These are phyloP conservation scores for Furcasterigmium furcatum DNA, from an alignment of 2,329 filamentous ascomycete genomes.

Conservation along the genomic window DNA sequence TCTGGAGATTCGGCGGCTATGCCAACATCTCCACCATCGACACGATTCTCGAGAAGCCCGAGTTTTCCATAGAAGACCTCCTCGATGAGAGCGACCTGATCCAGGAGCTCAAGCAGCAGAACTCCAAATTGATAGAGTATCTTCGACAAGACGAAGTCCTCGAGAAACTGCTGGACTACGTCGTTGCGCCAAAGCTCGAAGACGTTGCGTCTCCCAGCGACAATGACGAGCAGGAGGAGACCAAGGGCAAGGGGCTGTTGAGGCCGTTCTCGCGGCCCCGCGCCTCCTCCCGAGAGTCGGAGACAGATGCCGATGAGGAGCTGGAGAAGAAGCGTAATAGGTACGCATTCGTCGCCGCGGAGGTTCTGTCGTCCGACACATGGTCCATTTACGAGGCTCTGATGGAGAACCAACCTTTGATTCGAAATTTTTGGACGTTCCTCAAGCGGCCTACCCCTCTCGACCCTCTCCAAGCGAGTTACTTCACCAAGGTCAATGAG, in stretches of 20 bases:
- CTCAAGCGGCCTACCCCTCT: slow-evolving; percentile 79
- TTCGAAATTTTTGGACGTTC: slow-evolving; percentile 90
- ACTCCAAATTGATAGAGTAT: slow-evolving; percentile 95
- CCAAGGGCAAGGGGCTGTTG: slow-evolving; percentile 38
- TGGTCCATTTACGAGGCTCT: slow-evolving; percentile 95
- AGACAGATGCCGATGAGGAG: slow-evolving; percentile 56
- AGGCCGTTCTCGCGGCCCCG: slow-evolving; percentile 48
- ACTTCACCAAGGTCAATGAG: slow-evolving; percentile 99
- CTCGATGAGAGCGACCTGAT: slow-evolving; percentile 95
- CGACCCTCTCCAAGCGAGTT: slow-evolving; percentile 90
- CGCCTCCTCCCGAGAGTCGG: slow-evolving; percentile 49
- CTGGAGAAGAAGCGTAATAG: slow-evolving; percentile 88
- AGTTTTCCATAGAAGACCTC: slow-evolving; percentile 92
- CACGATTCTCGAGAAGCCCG: slow-evolving; percentile 92
- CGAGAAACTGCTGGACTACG: slow-evolving; percentile 84
- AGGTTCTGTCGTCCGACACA: slow-evolving; percentile 91
- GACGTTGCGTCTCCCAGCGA: slow-evolving; percentile 48
- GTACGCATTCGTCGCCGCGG: slow-evolving; percentile 89
- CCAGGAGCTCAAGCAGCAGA: slow-evolving; percentile 97
- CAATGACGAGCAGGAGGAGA: slow-evolving; percentile 44
- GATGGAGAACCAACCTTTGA: slow-evolving; percentile 74
- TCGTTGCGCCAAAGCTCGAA: slow-evolving; percentile 73
- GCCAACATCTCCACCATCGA: slow-evolving; percentile 96
- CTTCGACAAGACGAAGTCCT: slow-evolving; percentile 84
- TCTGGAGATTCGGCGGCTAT: slow-evolving; percentile 99